Base-by-base conservation (phyloP, 495 filamentous ascomycete species). In the Penicillium psychrofluorescens region DNA sequence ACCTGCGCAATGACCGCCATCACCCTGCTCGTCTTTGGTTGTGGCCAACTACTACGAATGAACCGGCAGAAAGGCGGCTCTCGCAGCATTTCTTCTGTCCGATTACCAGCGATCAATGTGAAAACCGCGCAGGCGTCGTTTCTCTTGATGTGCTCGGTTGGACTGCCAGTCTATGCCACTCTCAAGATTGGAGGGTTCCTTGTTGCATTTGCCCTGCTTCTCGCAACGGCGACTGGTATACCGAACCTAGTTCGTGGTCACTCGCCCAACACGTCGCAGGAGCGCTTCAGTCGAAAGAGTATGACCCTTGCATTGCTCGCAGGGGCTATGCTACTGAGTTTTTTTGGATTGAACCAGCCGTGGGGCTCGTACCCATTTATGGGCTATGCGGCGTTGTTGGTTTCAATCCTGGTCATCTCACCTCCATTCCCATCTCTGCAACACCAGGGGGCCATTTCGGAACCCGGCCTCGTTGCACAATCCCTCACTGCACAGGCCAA, bases 161-260 rank as follows among this genome's bases (percentile, higher is more conserved):
- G 64, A 14, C 50, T 83, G 14, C 80, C 80, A 0, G 73, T 79
- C 45, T 81, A 78, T 47, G 76, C 78, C 14, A 52, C 74, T 0
- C 57, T 79, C 50, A 71, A 79, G 31, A 55, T 82, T 13, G 79
- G 80, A 15, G 78, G 72, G 6, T 64, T 74, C 42, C 56, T 75
- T 27, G 72, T 75, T 8, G 72, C 73, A 7, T 63, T 81, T 29
- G 44, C 71, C 4, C 48, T 81, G 30, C 57, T 79, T 32, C 58
- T 72, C 34, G 66, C 68, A 36, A 44, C 67, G 3, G 69, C 71
- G 27, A 66, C 72, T 22, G 66, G 68, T 1, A 29, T 71, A 11
- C 63, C 70, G 10, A 55, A 50, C 16, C 8, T 67, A n/a, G 29
- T 65, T 9, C 37, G 41, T 12, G 8, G 34, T 8, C 32, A 43